Percentiles rank a stretch among this genome's conserved stretches.
Evolutionary conservation across 257 asterid species (phyloP).

Genomic region (Solanum virginianum): DNA sequence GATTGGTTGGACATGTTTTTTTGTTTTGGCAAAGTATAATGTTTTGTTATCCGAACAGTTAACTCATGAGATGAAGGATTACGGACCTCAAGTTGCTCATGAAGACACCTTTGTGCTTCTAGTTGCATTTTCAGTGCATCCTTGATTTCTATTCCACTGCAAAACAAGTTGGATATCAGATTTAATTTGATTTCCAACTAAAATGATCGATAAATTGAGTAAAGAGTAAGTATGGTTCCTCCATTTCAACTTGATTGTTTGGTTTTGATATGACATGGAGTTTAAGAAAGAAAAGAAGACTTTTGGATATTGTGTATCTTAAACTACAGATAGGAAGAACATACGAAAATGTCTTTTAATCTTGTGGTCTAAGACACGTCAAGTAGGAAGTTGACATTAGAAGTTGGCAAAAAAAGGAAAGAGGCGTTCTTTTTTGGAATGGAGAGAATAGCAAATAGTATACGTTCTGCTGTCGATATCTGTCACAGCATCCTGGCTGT

Average conservation of each 20-base stretch:
- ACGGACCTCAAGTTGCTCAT: slow-evolving; percentile 35
- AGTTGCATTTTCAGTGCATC: not conserved
- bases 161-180: not conserved
- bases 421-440: not conserved
- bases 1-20: not conserved
- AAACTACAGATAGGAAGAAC: not conserved
- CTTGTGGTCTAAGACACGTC: not conserved
- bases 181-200: not conserved
- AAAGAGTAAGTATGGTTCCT: not conserved
- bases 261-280: not conserved
- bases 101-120: not conserved
- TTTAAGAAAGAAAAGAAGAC: not conserved
- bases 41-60: not conserved
- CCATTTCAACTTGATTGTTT: not conserved
- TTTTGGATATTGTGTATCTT: not conserved
- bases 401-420: not conserved
- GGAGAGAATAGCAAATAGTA: not conserved
- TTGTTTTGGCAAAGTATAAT: not conserved
- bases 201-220: not conserved
- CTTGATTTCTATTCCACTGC: slow-evolving; percentile 19
- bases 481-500: slow-evolving; percentile 11
- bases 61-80: too few relatives aligned
- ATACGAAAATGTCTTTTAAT: not conserved
- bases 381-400: not conserved
- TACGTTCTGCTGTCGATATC: slow-evolving; percentile 42